These are phyloP conservation scores for Claviceps pazoutovae DNA, from an alignment of 2,329 filamentous ascomycete species.

Conservation along the genomic window DNA sequence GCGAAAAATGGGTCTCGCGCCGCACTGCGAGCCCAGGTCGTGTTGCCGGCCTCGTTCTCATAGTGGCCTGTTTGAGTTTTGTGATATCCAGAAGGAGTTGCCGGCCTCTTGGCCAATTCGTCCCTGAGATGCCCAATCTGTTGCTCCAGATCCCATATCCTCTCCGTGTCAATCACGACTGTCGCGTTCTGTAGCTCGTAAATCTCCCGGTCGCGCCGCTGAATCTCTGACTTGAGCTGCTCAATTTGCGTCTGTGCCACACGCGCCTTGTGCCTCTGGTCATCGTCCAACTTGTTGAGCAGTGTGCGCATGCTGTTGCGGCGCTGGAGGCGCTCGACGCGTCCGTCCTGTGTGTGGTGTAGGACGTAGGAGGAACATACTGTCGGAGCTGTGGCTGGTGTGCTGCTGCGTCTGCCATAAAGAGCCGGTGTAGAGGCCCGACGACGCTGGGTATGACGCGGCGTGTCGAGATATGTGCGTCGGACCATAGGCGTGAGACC, in stretches of 20 bases:
- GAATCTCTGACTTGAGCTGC: constrained; percentile 33
- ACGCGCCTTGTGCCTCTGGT: constrained; percentile 27
- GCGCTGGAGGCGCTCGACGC: constrained; percentile 43
- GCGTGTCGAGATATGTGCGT: constrained; percentile 31
- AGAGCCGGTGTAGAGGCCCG: constrained; percentile 30
- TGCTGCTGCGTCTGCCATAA: constrained; percentile 6
- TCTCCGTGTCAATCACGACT: constrained; percentile 31
- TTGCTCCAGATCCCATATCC: constrained; percentile 27
- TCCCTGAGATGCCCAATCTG: constrained; percentile 24
- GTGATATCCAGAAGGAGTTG: background rate
- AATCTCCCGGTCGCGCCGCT: constrained; percentile 37
- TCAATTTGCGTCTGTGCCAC: constrained; percentile 33
- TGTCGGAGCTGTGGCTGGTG: background rate
- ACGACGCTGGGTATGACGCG: constrained; percentile 17
- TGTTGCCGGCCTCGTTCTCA: background rate
- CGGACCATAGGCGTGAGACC: constrained; percentile 46
- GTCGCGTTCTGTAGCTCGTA: constrained; percentile 37
- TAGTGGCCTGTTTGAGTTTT: too few species aligned
- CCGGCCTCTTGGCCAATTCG: constrained; percentile 17
- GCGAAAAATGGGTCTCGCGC: background rate
- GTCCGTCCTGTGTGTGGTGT: constrained; percentile 41
- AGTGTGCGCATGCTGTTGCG: constrained; percentile 39
- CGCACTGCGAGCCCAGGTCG: constrained; percentile 1
- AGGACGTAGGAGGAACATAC: constrained; percentile 20
- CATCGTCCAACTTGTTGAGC: constrained; percentile 36